Base-by-base conservation (phyloP, 2,329 filamentous ascomycete genomes). In the Macrophomina tecta region DNA sequence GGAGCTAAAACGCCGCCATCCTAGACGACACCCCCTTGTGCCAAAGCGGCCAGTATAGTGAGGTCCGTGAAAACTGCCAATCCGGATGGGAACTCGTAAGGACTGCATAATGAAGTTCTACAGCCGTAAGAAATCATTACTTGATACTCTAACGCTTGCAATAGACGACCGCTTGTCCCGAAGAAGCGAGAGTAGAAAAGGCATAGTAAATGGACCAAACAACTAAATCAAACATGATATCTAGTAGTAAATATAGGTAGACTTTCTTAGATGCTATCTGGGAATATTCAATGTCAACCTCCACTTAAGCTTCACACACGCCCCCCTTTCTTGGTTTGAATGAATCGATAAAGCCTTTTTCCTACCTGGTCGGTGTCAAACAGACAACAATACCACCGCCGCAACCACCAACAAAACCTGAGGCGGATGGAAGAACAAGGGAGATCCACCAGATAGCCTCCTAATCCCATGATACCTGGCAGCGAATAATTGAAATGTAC, bases 341-440 rank as follows among this genome's bases (percentile, higher is more conserved):
- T n/a, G 45, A 48, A 49, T 11, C n/a, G n/a, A 49, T 16, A 11
- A 14, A 7, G 18, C 6, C 18, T 49, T 49, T 11, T 28, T 28
- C 23, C 46, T 2, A 45, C 42, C 16, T 45, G 5, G 11, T 14
- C 11, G 16, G 2, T 14, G 42, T n/a, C 36, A 56, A 42, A 42
- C 18, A 8, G 34, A 23, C 18, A 56, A 56, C 36, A 45, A 58
- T 16, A 34, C 18, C 36, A 9, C 28, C 9, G 34, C 28, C 42
- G 48, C 56, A 45, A 61, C 56, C 40, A 61, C 42, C 56, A 61
- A 61, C 42, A 46, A 61, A 61, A 34, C 28, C 14, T 23, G 8
- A 32, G 28, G 34, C 2, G 34, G 12, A 46, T 8, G 42, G 28
- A 61, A 61, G 14, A 4, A 23, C 11, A 14, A 56, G 42, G 23